Evolutionary conservation across 192 early-diverging fungal species (phyloP).

Genomic region (Chytriomyces confervae): DNA sequence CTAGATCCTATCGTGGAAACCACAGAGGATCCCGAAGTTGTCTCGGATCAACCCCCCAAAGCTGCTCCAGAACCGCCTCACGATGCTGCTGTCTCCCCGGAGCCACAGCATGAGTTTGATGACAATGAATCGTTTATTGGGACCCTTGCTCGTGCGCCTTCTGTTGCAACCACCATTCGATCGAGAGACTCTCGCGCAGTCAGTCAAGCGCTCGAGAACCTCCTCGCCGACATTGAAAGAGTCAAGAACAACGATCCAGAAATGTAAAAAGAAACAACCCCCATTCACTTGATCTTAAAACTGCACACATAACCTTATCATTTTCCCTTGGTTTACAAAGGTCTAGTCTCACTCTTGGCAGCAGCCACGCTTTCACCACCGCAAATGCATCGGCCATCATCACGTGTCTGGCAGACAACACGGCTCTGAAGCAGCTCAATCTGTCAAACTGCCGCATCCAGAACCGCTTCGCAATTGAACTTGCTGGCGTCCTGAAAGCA

Average conservation of each 20-base stretch:
- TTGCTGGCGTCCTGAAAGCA: background rate
- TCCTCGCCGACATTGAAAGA: background rate
- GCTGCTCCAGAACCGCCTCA: no score
- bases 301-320: background rate
- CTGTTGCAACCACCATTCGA: background rate
- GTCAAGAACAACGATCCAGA: constrained; percentile 2
- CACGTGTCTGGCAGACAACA: background rate
- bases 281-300: background rate
- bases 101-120: background rate
- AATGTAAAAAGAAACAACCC: background rate
- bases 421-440: background rate
- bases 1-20: background rate
- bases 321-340: background rate
- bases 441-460: background rate
- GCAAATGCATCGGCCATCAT: background rate
- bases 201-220: background rate
- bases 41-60: background rate
- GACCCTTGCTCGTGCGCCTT: background rate
- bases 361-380: constrained; percentile 1
- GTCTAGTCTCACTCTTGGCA: background rate
- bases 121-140: background rate
- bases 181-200: background rate
- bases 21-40: background rate
- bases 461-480: background rate
- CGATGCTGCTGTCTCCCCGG: background rate